Base-by-base conservation (phyloP, 2,329 filamentous ascomycete genomes). In the Aciculosporium take region DNA sequence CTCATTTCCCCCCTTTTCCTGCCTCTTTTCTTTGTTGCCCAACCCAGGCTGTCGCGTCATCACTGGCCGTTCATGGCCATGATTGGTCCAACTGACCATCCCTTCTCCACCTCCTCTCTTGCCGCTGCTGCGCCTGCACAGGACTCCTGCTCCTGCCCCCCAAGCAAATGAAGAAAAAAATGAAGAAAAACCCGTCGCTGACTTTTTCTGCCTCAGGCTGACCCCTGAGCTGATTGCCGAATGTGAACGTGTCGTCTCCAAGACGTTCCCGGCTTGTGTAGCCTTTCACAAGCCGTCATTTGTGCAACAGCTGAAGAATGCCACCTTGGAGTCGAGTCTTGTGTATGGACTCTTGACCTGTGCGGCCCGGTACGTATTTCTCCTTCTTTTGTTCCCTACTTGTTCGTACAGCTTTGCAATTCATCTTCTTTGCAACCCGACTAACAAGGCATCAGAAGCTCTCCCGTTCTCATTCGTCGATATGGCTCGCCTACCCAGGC, bases 241-340 rank as follows among this genome's bases (percentile, higher is more conserved):
- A 59, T 76, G 72, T 55, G 73, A 77, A 58, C 67, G 72, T 44
- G 71, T 76, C 53, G 69, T 77, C 51, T 69, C 67, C 51, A 76
- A 74, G 62, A 74, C 72, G 12, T 67, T 76, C 50, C 73, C 73
- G 30, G 71, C 73, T 46, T 76, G 72, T 53, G 71, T 77, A 32
- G 73, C 72, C 52, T 77, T 77, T 54, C 73, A 77, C 61, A 76
- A 76, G 60, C 72, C 73, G 7, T 72, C 72, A 2, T 76, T 76
- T 56, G 56, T 77, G 27, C 71, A 74, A 57, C 73, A 76, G 53
- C 64, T 77, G 39, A 76, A 76, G 61, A 72, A 64, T 49, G 66
- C 63, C 18, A 64, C 66, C 2, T 64, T 77, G 27, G 73, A 77
- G 44, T 61, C 67, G 24, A 71, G 69, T 37, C 69, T 77, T 48